Percentiles rank a stretch among this genome's conserved stretches.
Conservation (phyloP, 768 basidiomycete genomes). For the Coprinellus micaceus region DNA sequence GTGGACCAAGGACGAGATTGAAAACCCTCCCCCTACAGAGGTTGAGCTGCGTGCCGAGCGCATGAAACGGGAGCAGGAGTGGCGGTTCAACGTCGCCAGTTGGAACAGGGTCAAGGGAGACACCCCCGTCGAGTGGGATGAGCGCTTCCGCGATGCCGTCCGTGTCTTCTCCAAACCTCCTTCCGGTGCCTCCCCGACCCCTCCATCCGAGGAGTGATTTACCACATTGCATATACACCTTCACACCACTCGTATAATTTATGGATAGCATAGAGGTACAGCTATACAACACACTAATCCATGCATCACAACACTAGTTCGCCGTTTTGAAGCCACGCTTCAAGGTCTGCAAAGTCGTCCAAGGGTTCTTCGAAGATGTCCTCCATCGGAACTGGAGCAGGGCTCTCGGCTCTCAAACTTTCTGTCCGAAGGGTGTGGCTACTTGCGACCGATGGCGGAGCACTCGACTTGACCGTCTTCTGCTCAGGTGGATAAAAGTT, state of each 20-base stretch:
- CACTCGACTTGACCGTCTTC: too few species aligned
- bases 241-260: slow-evolving; percentile 11
- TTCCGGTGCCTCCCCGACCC: too few species aligned
- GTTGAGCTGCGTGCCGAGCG: slow-evolving; percentile 86
- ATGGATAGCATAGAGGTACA: slow-evolving; percentile 5
- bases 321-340: background rate
- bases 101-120: slow-evolving; percentile 75
- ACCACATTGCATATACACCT: too few species aligned
- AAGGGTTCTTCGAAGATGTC: background rate
- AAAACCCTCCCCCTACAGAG: slow-evolving; percentile 80
- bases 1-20: slow-evolving; percentile 79
- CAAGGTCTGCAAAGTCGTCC: background rate
- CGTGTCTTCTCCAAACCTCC: slow-evolving; percentile 60
- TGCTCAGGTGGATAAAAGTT: too few species aligned
- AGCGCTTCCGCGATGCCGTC: slow-evolving; percentile 58
- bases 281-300: slow-evolving; percentile 2
- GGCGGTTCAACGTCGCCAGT: slow-evolving; percentile 75
- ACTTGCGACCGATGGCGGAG: too few species aligned
- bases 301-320: background rate
- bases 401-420: too few species aligned
- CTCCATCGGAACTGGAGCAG: too few species aligned
- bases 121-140: slow-evolving; percentile 69
- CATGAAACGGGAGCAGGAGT: slow-evolving; percentile 82
- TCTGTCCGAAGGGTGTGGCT: too few species aligned
- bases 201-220: too few species aligned